These are phyloP conservation scores for Ulota crispa DNA, from an alignment of 225 moss, liverwort and hornwort genomes.

Conservation along the genomic window DNA sequence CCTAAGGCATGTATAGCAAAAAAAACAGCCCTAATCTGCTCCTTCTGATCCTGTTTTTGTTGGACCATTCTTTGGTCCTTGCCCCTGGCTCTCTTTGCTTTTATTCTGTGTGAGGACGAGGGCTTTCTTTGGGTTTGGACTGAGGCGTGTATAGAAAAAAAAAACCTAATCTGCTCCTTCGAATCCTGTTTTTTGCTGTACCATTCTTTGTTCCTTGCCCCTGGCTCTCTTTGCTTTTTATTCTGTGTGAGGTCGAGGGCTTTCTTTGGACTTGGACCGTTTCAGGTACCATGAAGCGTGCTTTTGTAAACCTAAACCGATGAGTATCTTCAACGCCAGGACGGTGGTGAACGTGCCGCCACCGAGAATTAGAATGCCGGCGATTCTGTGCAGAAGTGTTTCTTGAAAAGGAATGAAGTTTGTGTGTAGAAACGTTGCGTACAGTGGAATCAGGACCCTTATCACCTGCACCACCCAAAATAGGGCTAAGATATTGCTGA, in stretches of 20 bases:
- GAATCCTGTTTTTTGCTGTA: too few species aligned
- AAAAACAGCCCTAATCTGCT: too few species aligned
- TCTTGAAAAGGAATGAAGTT: constrained; percentile 29
- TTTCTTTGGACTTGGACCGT: constrained; percentile 56
- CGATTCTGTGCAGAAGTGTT: constrained; percentile 52
- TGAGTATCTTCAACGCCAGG: constrained; percentile 68
- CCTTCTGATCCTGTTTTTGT: too few species aligned
- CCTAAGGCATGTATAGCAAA: too few species aligned
- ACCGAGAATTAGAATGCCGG: constrained; percentile 58
- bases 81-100: too few species aligned
- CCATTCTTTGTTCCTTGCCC: too few species aligned
- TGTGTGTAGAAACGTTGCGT: constrained; percentile 58
- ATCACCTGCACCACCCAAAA: constrained; percentile 59
- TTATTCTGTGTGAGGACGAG: constrained; percentile 56
- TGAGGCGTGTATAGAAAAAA: too few species aligned
- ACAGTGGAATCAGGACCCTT: constrained; percentile 82
- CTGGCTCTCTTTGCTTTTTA: constrained; percentile 5
- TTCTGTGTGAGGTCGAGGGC: constrained; percentile 55
- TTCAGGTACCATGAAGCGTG: constrained; percentile 97
- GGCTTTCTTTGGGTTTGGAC: constrained; percentile 48
- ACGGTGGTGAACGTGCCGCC: constrained; percentile 72
- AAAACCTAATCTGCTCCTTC: too few species aligned
- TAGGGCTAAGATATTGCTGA: too few species aligned
- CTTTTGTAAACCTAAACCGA: constrained; percentile 87
- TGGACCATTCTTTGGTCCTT: too few species aligned